Conservation (phyloP, 495 filamentous ascomycete species). For the Lasiosphaeria miniovina region DNA sequence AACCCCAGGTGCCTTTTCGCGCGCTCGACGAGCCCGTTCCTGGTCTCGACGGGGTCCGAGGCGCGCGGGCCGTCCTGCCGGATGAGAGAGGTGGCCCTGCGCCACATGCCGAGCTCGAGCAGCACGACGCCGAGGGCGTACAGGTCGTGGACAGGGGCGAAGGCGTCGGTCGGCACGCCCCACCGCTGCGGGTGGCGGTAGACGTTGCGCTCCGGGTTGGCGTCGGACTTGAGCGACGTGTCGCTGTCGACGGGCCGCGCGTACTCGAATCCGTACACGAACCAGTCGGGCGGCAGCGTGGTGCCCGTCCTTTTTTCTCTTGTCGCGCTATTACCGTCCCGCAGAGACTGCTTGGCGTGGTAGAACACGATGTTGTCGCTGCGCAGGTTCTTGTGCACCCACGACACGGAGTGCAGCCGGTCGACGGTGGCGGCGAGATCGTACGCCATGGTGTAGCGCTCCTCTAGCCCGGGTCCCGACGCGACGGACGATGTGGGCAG, state of each 20-base stretch:
- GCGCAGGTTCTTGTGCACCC: slow-evolving; percentile 10
- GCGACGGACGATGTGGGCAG: too few relatives aligned
- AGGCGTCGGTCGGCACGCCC: slow-evolving; percentile 1
- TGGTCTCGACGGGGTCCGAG: not conserved
- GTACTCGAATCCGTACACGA: slow-evolving; percentile 10
- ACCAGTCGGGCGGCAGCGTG: not conserved
- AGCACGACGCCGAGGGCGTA: slow-evolving; percentile 13
- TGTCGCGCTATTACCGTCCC: too few relatives aligned
- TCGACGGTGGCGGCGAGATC: not conserved
- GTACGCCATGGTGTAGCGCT: not conserved
- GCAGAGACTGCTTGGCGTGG: not conserved
- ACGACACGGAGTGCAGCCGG: slow-evolving; percentile 5
- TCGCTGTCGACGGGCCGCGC: slow-evolving; percentile 1
- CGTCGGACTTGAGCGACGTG: not conserved
- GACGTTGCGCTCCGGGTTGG: not conserved
- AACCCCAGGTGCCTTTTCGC: not conserved
- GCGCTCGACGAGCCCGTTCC: not conserved
- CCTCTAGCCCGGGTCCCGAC: not conserved
- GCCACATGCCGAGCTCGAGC: slow-evolving; percentile 13
- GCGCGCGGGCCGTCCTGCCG: not conserved
- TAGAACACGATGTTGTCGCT: slow-evolving; percentile 10
- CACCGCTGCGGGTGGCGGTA: slow-evolving; percentile 8
- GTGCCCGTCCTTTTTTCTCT: not conserved
- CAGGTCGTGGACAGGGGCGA: slow-evolving; percentile 12
- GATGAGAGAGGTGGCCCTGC: not conserved